phyloP scores from a whole-genome alignment of 495 filamentous ascomycete species.

The Stereocaulon alpinum region DNA sequence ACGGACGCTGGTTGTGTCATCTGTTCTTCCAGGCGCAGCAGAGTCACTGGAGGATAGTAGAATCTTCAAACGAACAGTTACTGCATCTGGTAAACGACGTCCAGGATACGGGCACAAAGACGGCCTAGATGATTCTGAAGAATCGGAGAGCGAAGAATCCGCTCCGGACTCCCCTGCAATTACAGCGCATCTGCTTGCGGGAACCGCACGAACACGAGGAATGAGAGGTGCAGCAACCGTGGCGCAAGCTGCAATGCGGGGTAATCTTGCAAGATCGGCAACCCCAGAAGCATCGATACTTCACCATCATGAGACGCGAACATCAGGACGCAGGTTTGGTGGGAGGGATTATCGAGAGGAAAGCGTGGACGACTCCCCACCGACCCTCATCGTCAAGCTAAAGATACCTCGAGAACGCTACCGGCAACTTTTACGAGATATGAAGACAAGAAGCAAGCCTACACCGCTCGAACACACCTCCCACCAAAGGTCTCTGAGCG shows the following conservation, averaged over 20 bases:
- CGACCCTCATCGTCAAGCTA: constrained; percentile 60
- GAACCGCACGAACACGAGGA: constrained; percentile 74
- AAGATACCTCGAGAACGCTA: constrained; percentile 55
- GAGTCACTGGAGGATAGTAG: constrained; percentile 70
- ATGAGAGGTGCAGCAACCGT: constrained; percentile 78
- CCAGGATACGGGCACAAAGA: constrained; percentile 42
- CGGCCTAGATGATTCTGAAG: constrained; percentile 73
- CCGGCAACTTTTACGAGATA: constrained; percentile 46
- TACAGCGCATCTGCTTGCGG: constrained; percentile 51
- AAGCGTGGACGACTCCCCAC: constrained; percentile 49
- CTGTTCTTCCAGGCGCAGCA: constrained; percentile 79
- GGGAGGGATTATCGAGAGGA: constrained; percentile 58
- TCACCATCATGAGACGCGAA: constrained; percentile 65
- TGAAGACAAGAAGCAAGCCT: constrained; percentile 32
- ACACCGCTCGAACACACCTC: constrained; percentile 21
- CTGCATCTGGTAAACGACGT: constrained; percentile 46
- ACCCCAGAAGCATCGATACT: constrained; percentile 68
- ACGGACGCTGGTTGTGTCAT: constrained; percentile 80
- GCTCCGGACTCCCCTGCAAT: constrained; percentile 77
- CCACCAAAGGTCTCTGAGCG: constrained; percentile 39
- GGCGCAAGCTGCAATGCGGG: constrained; percentile 61
- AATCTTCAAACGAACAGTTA: constrained; percentile 62
- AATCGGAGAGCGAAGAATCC: constrained; percentile 80
- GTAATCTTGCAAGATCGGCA: constrained; percentile 73
- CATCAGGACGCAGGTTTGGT: constrained; percentile 47